Base-by-base conservation (phyloP, 306 rosid species). In the Psophocarpus tetragonolobus region DNA sequence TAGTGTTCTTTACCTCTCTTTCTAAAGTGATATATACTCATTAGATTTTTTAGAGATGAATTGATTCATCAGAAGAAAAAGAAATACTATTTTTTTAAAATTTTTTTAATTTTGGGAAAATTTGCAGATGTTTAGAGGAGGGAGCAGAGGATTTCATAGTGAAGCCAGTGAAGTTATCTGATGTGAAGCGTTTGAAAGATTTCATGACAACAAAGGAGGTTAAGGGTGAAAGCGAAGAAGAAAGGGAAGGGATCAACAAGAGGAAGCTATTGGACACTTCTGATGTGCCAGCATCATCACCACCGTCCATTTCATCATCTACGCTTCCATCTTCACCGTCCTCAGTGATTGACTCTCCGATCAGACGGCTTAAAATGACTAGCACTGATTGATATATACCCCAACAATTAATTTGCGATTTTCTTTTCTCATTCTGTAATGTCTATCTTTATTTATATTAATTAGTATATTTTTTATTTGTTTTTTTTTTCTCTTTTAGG, bases 121-220 rank as follows among this genome's bases (percentile, higher is more conserved):
- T 32, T 0, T 35, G 36, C 14, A 91, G 97, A 29, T 92, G 97
- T 77, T 85, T 92, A 75, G 96, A 92, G 71, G 96, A 92, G 81
- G 97, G 97, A 0, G 97, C 97, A 20, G 92, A 92, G 79, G 97
- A 90, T 77, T 92, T 92, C 85, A 85, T 92, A 86, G 92, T 92
- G 79, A 92, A 92, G 56, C 97, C 97, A 24, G 97, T 92, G 89
- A 89, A 92, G 85, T 62, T 92, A 77, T 71, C 96, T 1, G 97
- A 92, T 74, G 97, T 92, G 82, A 84, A 86, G 39, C 86, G 94
- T 74, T 84, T 92, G 21, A 87, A 74, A 62, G 88, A 89, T 74
- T 83, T 45, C 80, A 82, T 82, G 86, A 87, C 90, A 89, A 83
- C 83, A 60, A 86, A 73, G 57, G 93, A 87, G 54, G 84, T 35